Evolutionary conservation across 805 yeast species (phyloP).

Genomic region (Tetrapisispora namnaoensis): DNA sequence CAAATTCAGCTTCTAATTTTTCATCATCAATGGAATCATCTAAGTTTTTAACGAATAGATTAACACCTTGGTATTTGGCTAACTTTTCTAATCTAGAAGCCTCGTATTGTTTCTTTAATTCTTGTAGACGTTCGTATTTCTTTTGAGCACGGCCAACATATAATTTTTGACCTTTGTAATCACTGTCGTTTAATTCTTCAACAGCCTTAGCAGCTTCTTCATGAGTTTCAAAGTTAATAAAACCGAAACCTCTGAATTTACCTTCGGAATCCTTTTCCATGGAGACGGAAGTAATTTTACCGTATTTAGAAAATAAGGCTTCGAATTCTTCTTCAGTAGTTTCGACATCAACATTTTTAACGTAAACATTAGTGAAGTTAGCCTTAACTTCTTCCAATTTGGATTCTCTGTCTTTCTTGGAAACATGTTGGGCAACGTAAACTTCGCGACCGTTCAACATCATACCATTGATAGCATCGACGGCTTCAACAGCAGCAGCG

Average conservation of each 20-base stretch:
- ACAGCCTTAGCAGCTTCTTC: constrained; percentile 86
- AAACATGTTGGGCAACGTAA: constrained; percentile 86
- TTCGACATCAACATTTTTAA: constrained; percentile 75
- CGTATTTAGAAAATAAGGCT: constrained; percentile 61
- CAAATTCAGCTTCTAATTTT: constrained; percentile 81
- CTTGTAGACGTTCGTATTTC: constrained; percentile 95
- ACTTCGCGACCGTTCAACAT: constrained; percentile 92
- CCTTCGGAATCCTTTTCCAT: constrained; percentile 76
- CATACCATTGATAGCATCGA: constrained; percentile 98
- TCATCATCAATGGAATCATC: constrained; percentile 91
- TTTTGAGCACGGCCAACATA: constrained; percentile 99
- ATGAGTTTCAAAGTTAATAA: constrained; percentile 83
- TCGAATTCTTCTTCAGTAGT: constrained; percentile 61
- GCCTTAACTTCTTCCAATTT: constrained; percentile 84
- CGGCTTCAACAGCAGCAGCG: constrained; percentile 89
- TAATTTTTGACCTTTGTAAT: constrained; percentile 72
- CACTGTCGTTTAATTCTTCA: constrained; percentile 81
- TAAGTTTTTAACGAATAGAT: constrained; percentile 92
- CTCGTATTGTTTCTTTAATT: constrained; percentile 91
- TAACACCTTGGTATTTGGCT: constrained; percentile 93
- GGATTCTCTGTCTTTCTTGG: constrained; percentile 89
- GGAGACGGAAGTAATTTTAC: constrained; percentile 74
- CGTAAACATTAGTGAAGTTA: constrained; percentile 91
- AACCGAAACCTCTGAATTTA: constrained; percentile 92
- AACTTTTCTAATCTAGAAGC: constrained; percentile 82